A percentile compares a stretch with the other conserved stretches of the same genome.
Conservation (phyloP, 2,329 filamentous ascomycete genomes). For the Aspergillus quadrilineatus region DNA sequence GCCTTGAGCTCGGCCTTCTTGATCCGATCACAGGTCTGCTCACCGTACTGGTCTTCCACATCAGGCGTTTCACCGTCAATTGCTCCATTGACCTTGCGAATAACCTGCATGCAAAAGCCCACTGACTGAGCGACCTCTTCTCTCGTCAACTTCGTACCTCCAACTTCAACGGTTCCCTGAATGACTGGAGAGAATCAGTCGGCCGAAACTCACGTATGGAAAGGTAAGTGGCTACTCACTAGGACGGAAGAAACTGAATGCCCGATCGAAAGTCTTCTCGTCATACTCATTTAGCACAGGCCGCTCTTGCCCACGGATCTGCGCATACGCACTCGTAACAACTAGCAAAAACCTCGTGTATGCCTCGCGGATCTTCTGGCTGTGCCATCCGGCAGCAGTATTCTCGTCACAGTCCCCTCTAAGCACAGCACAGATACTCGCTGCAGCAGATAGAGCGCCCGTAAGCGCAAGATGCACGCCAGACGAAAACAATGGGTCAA, state of each 20-base stretch:
- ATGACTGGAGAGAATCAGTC: background rate
- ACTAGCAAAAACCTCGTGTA: slow-evolving; percentile 52
- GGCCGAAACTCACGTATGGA: background rate
- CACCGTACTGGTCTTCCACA: background rate
- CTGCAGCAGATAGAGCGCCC: slow-evolving; percentile 47
- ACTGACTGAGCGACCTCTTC: background rate
- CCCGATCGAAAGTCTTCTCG: slow-evolving; percentile 29
- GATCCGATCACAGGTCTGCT: background rate
- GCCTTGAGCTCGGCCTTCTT: background rate
- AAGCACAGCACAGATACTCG: slow-evolving; percentile 43
- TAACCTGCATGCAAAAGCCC: background rate
- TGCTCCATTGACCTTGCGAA: background rate
- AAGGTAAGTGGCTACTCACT: background rate
- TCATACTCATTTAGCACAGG: slow-evolving; percentile 45
- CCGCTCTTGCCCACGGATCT: slow-evolving; percentile 42
- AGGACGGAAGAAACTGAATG: background rate
- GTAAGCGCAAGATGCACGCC: slow-evolving; percentile 49
- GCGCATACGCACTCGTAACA: slow-evolving; percentile 40
- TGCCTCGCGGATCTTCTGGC: slow-evolving; percentile 45
- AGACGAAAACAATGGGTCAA: slow-evolving; percentile 52
- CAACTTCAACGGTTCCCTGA: background rate
- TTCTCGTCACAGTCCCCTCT: slow-evolving; percentile 42
- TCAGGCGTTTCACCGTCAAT: background rate
- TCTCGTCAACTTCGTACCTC: background rate
- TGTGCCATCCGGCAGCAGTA: slow-evolving; percentile 43